Evolutionary conservation across 1,139 yeast genomes (phyloP), one percentile per base, ranked within the genome.

Genomic region (Candida neerlandica): DNA sequence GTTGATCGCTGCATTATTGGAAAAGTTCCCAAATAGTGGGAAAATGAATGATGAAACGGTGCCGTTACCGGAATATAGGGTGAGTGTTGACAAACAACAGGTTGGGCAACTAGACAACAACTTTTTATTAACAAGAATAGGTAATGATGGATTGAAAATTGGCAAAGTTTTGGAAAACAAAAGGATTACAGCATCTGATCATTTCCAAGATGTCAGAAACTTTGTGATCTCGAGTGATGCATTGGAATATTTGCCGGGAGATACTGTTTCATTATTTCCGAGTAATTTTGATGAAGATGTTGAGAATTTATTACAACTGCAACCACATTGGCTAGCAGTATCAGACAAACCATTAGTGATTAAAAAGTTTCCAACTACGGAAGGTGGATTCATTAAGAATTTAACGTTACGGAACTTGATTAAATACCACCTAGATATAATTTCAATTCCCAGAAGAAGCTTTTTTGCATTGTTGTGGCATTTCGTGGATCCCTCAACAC

Each of bases 121-220:
- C 26, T 32, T 42, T 14, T 10, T 46, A 10, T 29, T 43, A 11
- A 30, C 47, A 4, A 44, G 48, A 32, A 27, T 49, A 2, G 48
- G 41, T n/a, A 46, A 47, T 14, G 47, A 42, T 34, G 43, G 44
- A 12, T 47, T 63, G 50, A 46, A 45, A n/a, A 39, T 54, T 11
- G 94, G 86, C 0, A 68, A 57, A 6, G 73, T 89, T 11, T 49
- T 57, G 0, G 47, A 55, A 2, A 89, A 89, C 60, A 56, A 66
- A 0, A 69, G 97, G 50, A 69, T 92, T 12, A 92, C 97, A 0
- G 66, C 81, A 0, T 51, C 57, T 0, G 85, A 82, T 49, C 98
- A 95, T 69, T 91, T 89, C 67, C 98, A 94, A 65, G 99, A 95
- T 62, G 96, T 94, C 1, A 76, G 97, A 38, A 84, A 81, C 51